Percentiles rank a stretch among this genome's conserved stretches.
These are phyloP conservation scores for Plenodomus biglobosus DNA, from an alignment of 2,329 filamentous ascomycete species.

Conservation along the genomic window DNA sequence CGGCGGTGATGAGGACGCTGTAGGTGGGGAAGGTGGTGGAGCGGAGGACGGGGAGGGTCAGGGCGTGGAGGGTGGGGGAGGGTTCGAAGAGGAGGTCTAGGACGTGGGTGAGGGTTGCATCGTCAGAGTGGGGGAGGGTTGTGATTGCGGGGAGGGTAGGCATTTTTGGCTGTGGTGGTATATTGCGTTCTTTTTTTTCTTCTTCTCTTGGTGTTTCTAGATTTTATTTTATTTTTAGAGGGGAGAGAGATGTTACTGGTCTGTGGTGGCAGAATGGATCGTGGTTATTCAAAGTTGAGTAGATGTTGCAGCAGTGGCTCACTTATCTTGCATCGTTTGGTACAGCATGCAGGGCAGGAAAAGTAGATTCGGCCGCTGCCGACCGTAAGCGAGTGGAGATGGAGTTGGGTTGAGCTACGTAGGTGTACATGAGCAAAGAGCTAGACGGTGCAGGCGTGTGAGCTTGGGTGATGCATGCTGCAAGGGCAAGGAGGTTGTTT, in stretches of 20 bases:
- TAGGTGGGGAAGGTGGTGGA: constrained; percentile 67
- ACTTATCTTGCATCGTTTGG: too few species aligned
- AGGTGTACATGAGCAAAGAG: not conserved
- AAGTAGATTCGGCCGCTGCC: constrained; percentile 24
- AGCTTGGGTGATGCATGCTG: constrained; percentile 21
- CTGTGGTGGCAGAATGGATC: too few species aligned
- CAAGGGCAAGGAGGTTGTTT: constrained; percentile 20
- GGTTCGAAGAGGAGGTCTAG: constrained; percentile 87
- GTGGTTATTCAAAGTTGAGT: too few species aligned
- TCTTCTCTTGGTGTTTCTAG: too few species aligned
- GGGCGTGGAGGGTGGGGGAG: constrained; percentile 69
- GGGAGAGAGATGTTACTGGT: too few species aligned
- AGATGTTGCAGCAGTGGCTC: too few species aligned
- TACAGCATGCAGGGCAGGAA: not conserved
- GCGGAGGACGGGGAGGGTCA: constrained; percentile 69
- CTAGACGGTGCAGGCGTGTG: constrained; percentile 5
- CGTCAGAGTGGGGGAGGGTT: constrained; percentile 58
- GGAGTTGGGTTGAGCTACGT: not conserved
- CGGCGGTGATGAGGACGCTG: constrained; percentile 64
- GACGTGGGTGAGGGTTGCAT: constrained; percentile 57
- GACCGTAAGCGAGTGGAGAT: constrained; percentile 18
- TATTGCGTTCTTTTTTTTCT: too few species aligned
- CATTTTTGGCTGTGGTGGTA: constrained; percentile 20
- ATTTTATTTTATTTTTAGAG: too few species aligned
- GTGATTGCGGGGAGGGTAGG: constrained; percentile 60